Percentiles rank a stretch among this genome's conserved stretches.
phyloP scores from a whole-genome alignment of 208 protist species.

The Angomonas deanei region DNA sequence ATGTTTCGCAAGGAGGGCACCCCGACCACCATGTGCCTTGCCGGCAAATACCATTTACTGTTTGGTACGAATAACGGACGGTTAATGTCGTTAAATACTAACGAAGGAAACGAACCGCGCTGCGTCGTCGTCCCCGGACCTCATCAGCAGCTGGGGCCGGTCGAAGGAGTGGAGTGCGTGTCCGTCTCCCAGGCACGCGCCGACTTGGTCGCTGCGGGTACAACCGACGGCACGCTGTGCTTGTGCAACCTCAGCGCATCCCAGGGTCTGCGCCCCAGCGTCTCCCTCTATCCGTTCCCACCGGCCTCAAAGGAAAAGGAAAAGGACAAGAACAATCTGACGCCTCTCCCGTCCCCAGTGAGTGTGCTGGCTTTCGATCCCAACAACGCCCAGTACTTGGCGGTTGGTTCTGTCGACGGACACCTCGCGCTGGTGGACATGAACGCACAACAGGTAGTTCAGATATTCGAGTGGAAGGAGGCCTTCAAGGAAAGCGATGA shows the following conservation, averaged over 20 bases:
- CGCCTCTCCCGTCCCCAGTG: conserved; percentile 25
- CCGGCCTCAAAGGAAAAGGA: conserved; percentile 20
- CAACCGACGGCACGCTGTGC: conserved; percentile 56
- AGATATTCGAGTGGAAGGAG: conserved; percentile 44
- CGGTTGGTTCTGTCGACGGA: conserved; percentile 68
- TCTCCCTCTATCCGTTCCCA: conserved; percentile 54
- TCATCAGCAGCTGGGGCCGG: background rate
- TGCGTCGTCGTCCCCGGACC: background rate
- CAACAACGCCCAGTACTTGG: conserved; percentile 53
- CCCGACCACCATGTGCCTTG: conserved; percentile 64
- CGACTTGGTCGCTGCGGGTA: conserved; percentile 71
- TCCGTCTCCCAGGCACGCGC: conserved; percentile 48
- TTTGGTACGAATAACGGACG: conserved; percentile 69
- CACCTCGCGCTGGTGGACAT: conserved; percentile 58
- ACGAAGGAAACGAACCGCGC: conserved; percentile 25
- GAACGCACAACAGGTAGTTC: conserved; percentile 30
- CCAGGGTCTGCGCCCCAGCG: conserved; percentile 47
- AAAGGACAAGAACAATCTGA: conserved; percentile 13
- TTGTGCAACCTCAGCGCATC: conserved; percentile 60
- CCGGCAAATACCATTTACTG: conserved; percentile 73
- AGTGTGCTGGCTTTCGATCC: conserved; percentile 67
- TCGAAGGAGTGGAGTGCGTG: conserved; percentile 59
- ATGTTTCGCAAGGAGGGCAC: conserved; percentile 60
- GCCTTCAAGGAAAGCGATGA: conserved; percentile 9
- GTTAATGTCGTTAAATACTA: conserved; percentile 74